A percentile compares a stretch with the other conserved stretches of the same genome.
Conservation (phyloP, 148 eudicot genomes). For the Rhododendron simsii region DNA sequence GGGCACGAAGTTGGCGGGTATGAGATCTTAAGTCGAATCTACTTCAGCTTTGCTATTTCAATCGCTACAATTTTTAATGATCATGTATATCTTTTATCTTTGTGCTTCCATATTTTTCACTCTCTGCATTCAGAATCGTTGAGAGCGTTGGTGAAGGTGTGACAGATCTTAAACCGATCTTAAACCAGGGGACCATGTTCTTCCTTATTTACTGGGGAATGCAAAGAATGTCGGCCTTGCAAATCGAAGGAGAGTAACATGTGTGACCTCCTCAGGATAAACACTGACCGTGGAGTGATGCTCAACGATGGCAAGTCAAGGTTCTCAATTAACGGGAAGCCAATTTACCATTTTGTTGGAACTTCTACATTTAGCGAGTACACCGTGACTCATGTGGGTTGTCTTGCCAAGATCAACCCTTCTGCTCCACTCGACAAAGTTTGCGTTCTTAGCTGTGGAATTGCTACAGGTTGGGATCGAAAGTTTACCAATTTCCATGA, state of each 20-base stretch:
- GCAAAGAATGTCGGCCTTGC: slow-evolving; percentile 34
- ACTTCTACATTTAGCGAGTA: slow-evolving; percentile 40
- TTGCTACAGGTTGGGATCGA: slow-evolving; percentile 25
- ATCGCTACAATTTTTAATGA: too few relatives aligned
- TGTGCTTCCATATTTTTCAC: not conserved
- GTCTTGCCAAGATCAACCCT: slow-evolving; percentile 25
- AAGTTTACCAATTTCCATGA: too few relatives aligned
- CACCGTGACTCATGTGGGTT: slow-evolving; percentile 30
- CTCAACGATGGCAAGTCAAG: slow-evolving; percentile 29
- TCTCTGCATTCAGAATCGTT: slow-evolving; percentile 17
- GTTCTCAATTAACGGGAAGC: slow-evolving; percentile 29
- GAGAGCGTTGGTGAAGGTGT: slow-evolving; percentile 39
- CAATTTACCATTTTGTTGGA: slow-evolving; percentile 31
- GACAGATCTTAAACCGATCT: not conserved
- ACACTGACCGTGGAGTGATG: slow-evolving; percentile 34
- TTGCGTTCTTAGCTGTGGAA: slow-evolving; percentile 38
- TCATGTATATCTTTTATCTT: too few relatives aligned
- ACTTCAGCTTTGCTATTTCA: too few relatives aligned
- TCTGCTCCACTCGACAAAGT: slow-evolving; percentile 31
- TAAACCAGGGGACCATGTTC: slow-evolving; percentile 32
- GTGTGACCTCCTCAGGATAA: slow-evolving; percentile 26
- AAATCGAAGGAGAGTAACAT: slow-evolving; percentile 35
- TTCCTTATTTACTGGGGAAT: slow-evolving; percentile 36
- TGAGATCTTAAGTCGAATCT: too few relatives aligned
- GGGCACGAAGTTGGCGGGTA: too few relatives aligned